Evolutionary conservation across 2,329 filamentous ascomycete species (phyloP).

Genomic region (Fusarium aywerte): DNA sequence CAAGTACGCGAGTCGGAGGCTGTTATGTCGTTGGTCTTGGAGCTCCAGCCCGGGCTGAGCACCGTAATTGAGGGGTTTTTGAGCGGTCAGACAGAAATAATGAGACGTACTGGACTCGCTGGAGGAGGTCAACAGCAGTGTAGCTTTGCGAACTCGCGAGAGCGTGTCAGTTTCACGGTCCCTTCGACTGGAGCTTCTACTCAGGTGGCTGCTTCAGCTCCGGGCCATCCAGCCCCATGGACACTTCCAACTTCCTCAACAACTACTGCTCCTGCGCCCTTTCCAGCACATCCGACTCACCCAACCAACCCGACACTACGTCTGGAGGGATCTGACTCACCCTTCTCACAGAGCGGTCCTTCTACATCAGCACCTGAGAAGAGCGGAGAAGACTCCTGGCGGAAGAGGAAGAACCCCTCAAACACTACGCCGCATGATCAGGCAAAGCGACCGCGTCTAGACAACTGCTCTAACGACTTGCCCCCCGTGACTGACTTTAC

Average conservation of each 20-base stretch:
- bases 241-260: not conserved
- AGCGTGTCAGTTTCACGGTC: not conserved
- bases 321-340: not conserved
- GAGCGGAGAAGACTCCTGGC: not conserved
- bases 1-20: slow-evolving; percentile 26
- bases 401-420: not conserved
- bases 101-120: not conserved
- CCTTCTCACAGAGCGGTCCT: not conserved
- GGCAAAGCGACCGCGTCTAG: not conserved
- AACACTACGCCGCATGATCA: not conserved
- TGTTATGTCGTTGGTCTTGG: slow-evolving; percentile 22
- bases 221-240: not conserved
- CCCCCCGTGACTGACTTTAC: not conserved
- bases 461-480: not conserved
- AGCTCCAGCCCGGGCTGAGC: slow-evolving; percentile 23
- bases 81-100: too few species aligned
- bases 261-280: not conserved
- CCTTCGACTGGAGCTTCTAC: not conserved
- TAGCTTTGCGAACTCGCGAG: too few species aligned
- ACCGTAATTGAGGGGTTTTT: not conserved
- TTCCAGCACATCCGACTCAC: not conserved
- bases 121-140: not conserved
- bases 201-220: not conserved
- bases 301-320: not conserved
- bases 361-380: not conserved